These are phyloP conservation scores for Pugionium dolabratum DNA, from an alignment of 345 rosid genomes.

Conservation along the genomic window DNA sequence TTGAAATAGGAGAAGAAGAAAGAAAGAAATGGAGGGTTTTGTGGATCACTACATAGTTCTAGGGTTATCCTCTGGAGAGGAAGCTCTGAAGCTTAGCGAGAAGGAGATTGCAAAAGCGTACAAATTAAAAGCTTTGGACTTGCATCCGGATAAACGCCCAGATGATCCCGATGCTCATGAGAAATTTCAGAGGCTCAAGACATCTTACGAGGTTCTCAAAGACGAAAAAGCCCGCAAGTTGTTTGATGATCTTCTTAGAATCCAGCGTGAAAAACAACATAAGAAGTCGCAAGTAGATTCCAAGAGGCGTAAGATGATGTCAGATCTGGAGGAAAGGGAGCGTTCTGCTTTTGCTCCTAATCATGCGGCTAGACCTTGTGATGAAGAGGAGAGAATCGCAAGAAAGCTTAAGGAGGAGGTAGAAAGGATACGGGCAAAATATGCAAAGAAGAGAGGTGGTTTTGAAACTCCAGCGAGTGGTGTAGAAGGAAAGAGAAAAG, in stretches of 20 bases:
- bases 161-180: conserved; percentile 84
- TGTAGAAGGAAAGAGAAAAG: conserved; percentile 38
- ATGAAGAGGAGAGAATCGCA: conserved; percentile 67
- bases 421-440: conserved; percentile 69
- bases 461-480: conserved; percentile 41
- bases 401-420: conserved; percentile 78
- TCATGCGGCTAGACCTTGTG: conserved; percentile 44
- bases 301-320: conserved; percentile 72
- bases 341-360: conserved; percentile 65
- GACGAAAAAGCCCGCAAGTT: conserved; percentile 80
- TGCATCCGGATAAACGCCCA: conserved; percentile 86
- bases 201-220: conserved; percentile 74
- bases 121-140: conserved; percentile 65
- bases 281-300: conserved; percentile 61
- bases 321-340: conserved; percentile 85
- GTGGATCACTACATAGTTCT: conserved; percentile 78
- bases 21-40: conserved; percentile 47
- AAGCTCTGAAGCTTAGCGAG: conserved; percentile 67
- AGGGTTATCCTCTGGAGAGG: conserved; percentile 86
- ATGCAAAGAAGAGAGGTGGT: conserved; percentile 42
- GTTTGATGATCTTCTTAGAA: conserved; percentile 75
- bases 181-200: conserved; percentile 71
- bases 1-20: background rate
- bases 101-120: conserved; percentile 82
- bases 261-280: conserved; percentile 63